Base-by-base conservation (phyloP, 257 asterid genomes). In the Nicotiana benthamiana region DNA sequence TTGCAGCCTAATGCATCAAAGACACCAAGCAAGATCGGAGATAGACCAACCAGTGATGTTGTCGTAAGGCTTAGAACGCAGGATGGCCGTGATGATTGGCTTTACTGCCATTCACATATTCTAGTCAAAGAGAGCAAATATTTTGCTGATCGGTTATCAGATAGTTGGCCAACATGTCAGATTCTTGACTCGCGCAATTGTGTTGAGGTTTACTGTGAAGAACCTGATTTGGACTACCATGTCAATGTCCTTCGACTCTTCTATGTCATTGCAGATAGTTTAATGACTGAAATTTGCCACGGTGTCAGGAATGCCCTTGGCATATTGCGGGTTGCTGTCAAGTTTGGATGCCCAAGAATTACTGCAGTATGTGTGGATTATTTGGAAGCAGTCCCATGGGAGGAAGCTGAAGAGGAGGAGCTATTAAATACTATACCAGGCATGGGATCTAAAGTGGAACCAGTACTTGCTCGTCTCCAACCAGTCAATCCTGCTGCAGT, bases 351-450 rank as follows among this genome's bases (percentile, higher is more conserved):
- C 93, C 94, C 97, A 13, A 84, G 88, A 75, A 87, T 95, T 78
- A 85, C 89, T 70, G 80, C 94, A 10, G 81, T 89, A 1, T 95
- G 98, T 84, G 95, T 89, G 5, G 88, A 80, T 77, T 95, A 89
- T 83, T 83, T 95, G 89, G 99, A 95, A 90, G 97, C 98, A 4
- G 94, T 92, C 63, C 97, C 97, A 5, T 95, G 99, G 98, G 98
- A 93, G 83, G 99, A 95, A 85, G 80, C 96, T 0, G 98, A 95
- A 83, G 98, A 95, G 72, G 99, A 95, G 60, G 97, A 94, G 83
- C 90, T 94, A n/a, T 83, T 93, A 79, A 90, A 89, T 85, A 84
- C 84, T 18, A 84, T 93, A 68, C 99, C 98, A 0, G 34, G 79
- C 82, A 83, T 94, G 97, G 97, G 97, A 36, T 66, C 96, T 52